phyloP scores from a whole-genome alignment of 805 yeast genomes.

The Clavispora vitiphila region DNA sequence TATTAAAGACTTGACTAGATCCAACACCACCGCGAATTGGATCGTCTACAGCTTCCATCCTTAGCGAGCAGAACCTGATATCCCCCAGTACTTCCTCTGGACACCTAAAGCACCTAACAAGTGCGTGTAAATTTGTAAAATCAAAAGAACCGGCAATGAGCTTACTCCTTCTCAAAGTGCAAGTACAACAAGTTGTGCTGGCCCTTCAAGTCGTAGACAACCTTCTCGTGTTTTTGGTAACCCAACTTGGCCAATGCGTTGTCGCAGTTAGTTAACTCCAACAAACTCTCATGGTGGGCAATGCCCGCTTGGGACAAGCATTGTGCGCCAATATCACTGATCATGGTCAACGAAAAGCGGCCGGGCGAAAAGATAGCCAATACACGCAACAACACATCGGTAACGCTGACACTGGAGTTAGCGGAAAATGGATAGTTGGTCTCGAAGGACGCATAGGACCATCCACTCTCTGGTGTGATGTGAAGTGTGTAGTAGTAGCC shows the following conservation, averaged over 20 bases:
- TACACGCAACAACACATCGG: conserved; percentile 55
- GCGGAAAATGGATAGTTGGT: conserved; percentile 63
- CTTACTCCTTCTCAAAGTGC: conserved; percentile 47
- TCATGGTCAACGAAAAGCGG: conserved; percentile 54
- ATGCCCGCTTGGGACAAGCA: background rate
- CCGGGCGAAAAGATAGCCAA: conserved; percentile 67
- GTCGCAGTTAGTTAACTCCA: conserved; percentile 10
- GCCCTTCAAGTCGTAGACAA: conserved; percentile 64
- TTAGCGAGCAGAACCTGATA: background rate
- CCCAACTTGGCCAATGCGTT: conserved; percentile 27
- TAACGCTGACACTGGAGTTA: conserved; percentile 34
- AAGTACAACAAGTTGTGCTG: conserved; percentile 70
- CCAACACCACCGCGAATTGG: background rate
- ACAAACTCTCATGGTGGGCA: conserved; percentile 2
- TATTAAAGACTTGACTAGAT: background rate
- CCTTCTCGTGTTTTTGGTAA: conserved; percentile 61
- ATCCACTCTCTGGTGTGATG: conserved; percentile 89
- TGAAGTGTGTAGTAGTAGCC: conserved; percentile 73
- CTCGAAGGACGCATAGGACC: conserved; percentile 96
- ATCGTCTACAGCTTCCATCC: background rate
- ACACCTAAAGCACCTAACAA: background rate
- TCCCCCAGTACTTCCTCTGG: background rate
- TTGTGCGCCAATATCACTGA: conserved; percentile 17
- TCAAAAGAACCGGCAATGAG: background rate
- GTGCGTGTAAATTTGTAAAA: background rate